Evolutionary conservation across 768 basidiomycete genomes (phyloP).

Genomic region (Xanthoconium purpureum): DNA sequence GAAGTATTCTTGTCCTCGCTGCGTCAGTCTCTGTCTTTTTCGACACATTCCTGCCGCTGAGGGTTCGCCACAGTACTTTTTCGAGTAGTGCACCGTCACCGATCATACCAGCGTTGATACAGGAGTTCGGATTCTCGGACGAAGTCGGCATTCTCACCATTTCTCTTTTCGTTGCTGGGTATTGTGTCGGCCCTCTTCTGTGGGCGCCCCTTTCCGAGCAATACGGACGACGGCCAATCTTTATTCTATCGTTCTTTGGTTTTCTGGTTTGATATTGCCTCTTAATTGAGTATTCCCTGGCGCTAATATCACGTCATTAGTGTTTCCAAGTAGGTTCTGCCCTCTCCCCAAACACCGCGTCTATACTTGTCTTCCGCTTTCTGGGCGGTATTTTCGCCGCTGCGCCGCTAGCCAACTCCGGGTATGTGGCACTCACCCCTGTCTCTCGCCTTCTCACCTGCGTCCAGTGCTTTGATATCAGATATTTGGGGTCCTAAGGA

Average conservation of each 20-base stretch:
- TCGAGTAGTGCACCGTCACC: constrained; percentile 59
- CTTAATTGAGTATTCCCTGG: not conserved
- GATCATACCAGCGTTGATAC: constrained; percentile 41
- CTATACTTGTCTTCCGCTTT: constrained; percentile 68
- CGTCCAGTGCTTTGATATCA: constrained; percentile 47
- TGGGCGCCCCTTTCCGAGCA: constrained; percentile 57
- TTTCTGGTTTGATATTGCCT: constrained; percentile 43
- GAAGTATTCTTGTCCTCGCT: constrained; percentile 51
- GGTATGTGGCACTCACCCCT: constrained; percentile 36
- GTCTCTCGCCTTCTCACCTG: not conserved
- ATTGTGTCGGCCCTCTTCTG: constrained; percentile 57
- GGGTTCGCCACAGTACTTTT: constrained; percentile 45
- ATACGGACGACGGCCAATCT: constrained; percentile 60
- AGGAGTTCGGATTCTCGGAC: constrained; percentile 46
- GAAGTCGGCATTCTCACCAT: constrained; percentile 55
- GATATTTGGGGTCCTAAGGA: constrained; percentile 61
- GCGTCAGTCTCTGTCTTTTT: constrained; percentile 37
- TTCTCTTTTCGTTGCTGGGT: constrained; percentile 67
- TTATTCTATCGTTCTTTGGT: constrained; percentile 52
- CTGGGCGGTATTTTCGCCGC: constrained; percentile 69
- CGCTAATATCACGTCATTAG: constrained; percentile 25
- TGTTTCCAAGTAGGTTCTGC: constrained; percentile 64
- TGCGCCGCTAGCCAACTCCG: constrained; percentile 66
- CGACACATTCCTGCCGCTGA: not conserved
- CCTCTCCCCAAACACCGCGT: constrained; percentile 55